Conservation (phyloP, 108 stramenopile genomes). For the Cyclostephanos tholiformis region DNA sequence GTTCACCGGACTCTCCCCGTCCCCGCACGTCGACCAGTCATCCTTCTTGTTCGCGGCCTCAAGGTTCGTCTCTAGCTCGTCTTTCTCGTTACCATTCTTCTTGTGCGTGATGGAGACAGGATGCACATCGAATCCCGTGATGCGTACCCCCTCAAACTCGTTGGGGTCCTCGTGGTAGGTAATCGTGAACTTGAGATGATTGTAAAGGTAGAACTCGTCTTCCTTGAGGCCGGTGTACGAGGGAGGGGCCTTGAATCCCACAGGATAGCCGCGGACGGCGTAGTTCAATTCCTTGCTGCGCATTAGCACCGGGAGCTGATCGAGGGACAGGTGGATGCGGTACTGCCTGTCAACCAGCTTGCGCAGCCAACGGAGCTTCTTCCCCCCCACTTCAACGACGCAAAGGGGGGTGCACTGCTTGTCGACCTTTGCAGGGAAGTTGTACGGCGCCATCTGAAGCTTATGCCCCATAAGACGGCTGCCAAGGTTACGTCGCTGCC, state of each 20-base stretch:
- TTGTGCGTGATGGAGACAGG: constrained; percentile 90
- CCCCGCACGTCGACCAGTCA: constrained; percentile 36
- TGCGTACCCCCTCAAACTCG: constrained; percentile 80
- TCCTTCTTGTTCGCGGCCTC: constrained; percentile 18
- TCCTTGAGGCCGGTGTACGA: constrained; percentile 55
- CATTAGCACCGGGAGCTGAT: constrained; percentile 82
- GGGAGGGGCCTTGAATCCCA: constrained; percentile 78
- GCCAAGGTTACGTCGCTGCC: constrained; percentile 75
- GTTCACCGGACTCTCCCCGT: constrained; percentile 40
- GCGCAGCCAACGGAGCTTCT: constrained; percentile 71
- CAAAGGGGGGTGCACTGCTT: constrained; percentile 68
- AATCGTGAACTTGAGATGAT: constrained; percentile 91
- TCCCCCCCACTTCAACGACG: constrained; percentile 54
- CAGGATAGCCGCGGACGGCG: constrained; percentile 81
- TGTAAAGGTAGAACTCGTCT: constrained; percentile 82
- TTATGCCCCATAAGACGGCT: constrained; percentile 73
- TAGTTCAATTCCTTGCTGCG: constrained; percentile 78
- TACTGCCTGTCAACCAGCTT: constrained; percentile 93
- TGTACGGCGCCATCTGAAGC: constrained; percentile 67
- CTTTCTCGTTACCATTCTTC: constrained; percentile 27
- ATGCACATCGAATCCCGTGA: constrained; percentile 94
- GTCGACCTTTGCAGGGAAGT: constrained; percentile 50
- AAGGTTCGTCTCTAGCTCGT: constrained; percentile 10
- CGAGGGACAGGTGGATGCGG: constrained; percentile 88
- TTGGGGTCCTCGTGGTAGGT: constrained; percentile 72